Conservation (phyloP, 345 rosid genomes). For the Aurinia saxatilis region DNA sequence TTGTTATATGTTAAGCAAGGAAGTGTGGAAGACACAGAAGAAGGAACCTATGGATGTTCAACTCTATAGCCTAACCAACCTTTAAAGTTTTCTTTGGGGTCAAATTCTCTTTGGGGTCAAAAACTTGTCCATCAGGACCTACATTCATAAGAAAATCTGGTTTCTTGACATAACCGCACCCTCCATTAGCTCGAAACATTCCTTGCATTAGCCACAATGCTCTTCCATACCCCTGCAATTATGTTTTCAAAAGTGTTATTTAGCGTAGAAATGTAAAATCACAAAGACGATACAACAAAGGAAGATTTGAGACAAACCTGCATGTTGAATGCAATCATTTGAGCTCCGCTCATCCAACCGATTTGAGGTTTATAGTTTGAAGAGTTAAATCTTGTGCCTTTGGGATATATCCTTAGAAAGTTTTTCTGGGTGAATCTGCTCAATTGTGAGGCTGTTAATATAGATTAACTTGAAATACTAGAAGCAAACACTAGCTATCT, state of each 20-base stretch:
- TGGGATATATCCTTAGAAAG: slow-evolving; percentile 49
- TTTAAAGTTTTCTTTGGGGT: slow-evolving; percentile 51
- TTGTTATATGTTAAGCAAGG: slow-evolving; percentile 6
- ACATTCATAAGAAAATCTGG: slow-evolving; percentile 56
- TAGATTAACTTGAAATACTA: neutral
- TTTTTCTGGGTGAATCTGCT: slow-evolving; percentile 46
- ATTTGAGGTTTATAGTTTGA: slow-evolving; percentile 55
- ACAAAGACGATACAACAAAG: neutral
- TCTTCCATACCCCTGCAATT: slow-evolving; percentile 65
- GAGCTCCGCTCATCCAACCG: slow-evolving; percentile 78
- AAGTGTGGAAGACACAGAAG: neutral
- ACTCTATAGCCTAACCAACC: slow-evolving; percentile 30
- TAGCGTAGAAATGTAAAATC: neutral
- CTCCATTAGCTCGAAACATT: slow-evolving; percentile 87
- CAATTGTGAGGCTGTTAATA: neutral
- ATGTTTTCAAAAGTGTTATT: neutral
- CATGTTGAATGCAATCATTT: slow-evolving; percentile 91
- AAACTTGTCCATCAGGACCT: slow-evolving; percentile 34
- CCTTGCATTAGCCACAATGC: slow-evolving; percentile 89
- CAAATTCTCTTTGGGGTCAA: slow-evolving; percentile 42
- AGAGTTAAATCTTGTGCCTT: slow-evolving; percentile 51
- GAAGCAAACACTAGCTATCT: neutral
- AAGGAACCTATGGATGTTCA: neutral
- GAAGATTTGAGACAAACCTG: slow-evolving; percentile 44
- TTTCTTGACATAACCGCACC: slow-evolving; percentile 86